Base-by-base conservation (phyloP, 345 rosid genomes). In the Gossypium raimondii region DNA sequence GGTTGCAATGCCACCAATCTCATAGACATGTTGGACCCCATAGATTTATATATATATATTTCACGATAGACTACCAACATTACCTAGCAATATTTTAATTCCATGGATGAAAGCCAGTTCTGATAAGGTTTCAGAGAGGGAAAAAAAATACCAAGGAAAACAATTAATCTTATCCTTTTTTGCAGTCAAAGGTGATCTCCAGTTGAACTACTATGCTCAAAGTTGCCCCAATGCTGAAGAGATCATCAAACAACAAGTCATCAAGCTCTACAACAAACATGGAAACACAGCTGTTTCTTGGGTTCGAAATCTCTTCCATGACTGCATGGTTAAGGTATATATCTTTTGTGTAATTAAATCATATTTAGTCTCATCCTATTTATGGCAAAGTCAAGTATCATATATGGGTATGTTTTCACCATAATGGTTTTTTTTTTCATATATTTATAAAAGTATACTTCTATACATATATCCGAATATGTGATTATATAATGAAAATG, bases 281-380 rank as follows among this genome's bases (percentile, higher is more conserved):
- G 95, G 97, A 70, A 94, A 94, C 77, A 92, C 97, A 0, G 95
- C 97, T 13, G 88, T 94, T 29, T 91, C 97, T 6, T 94, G 95
- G 98, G 85, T 92, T 74, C 85, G 97, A 61, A 94, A 92, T 83
- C 92, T 94, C 82, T 94, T 94, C 82, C 97, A 92, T 60, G 97
- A 94, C 75, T 90, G 97, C 80, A 76, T 80, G 9, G 93, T 89
- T 20, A 76, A 88, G 84, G 93, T 91, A 78, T 2, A 7, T 7
- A 34, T 5, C 7, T 34, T 34, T 34, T 34, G 22, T 62, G 7
- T n/a, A 52, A 1, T 52, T 52, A 52, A 34, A 34, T 34, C 7
- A 34, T 34, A 34, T 34, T 34, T 34, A 34, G 41, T 34, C 41
- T 34, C 1, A 34, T 34, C 41, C 41, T 34, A 34, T 34, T 7